phyloP scores from a whole-genome alignment of 2,329 filamentous ascomycete species.

The Cladophialophora yegresii region DNA sequence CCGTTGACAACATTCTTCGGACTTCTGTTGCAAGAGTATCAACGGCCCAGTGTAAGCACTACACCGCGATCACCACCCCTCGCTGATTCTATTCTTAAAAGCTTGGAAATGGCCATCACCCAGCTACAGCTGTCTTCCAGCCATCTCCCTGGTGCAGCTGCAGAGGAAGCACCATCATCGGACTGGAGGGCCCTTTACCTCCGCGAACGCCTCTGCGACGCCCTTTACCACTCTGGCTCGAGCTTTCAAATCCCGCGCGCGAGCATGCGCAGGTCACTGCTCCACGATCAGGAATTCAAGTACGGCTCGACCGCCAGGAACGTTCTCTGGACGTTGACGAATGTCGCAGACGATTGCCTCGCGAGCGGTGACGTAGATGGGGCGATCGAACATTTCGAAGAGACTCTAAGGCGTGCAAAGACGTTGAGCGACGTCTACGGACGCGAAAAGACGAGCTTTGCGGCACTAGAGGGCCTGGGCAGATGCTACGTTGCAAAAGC shows the following conservation, averaged over 20 bases:
- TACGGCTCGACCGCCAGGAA: slow-evolving; percentile 18
- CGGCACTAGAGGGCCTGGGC: slow-evolving; percentile 21
- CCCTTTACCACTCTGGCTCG: slow-evolving; percentile 14
- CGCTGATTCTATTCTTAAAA: not conserved
- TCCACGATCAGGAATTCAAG: slow-evolving; percentile 16
- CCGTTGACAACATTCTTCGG: not conserved
- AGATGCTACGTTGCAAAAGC: slow-evolving; percentile 11
- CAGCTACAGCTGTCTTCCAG: not conserved
- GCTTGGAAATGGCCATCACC: not conserved
- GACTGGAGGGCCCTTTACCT: slow-evolving; percentile 24
- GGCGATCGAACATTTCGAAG: slow-evolving; percentile 8
- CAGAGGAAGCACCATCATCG: not conserved
- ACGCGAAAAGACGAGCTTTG: slow-evolving; percentile 19
- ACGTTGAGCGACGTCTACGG: slow-evolving; percentile 14
- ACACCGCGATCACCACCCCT: not conserved
- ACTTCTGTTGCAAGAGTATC: not conserved
- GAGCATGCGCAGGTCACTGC: slow-evolving; percentile 6
- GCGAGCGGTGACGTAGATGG: slow-evolving; percentile 3
- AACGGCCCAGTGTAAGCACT: not conserved
- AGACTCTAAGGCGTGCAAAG: slow-evolving; percentile 12
- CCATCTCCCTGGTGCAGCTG: not conserved
- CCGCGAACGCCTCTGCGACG: slow-evolving; percentile 22
- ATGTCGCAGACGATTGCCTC: slow-evolving; percentile 24
- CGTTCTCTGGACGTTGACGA: slow-evolving; percentile 25
- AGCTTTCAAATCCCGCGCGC: not conserved